Percentiles rank a stretch among this genome's conserved stretches.
These are phyloP conservation scores for Aspergillus versicolor DNA, from an alignment of 2,329 filamentous ascomycete species.

Conservation along the genomic window DNA sequence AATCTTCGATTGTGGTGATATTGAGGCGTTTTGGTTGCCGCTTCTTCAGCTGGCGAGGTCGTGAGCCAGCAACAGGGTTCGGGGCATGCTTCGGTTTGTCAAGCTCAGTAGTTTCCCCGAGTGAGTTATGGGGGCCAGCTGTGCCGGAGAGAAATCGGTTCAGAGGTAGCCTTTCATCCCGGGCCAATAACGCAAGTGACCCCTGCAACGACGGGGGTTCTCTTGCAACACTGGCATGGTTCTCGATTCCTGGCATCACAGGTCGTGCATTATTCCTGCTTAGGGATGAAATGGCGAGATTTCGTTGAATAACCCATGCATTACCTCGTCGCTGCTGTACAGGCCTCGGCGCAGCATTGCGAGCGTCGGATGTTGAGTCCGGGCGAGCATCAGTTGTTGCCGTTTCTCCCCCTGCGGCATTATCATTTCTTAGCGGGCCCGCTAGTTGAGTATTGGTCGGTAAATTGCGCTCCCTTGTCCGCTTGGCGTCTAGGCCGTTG, in stretches of 20 bases:
- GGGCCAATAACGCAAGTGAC: constrained; percentile 34
- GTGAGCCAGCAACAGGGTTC: constrained; percentile 3
- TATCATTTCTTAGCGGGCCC: constrained; percentile 5
- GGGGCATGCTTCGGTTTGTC: constrained; percentile 10
- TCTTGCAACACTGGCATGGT: constrained; percentile 11
- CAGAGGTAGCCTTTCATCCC: constrained; percentile 32
- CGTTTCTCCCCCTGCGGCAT: constrained; percentile 4
- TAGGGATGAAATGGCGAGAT: constrained; percentile 37
- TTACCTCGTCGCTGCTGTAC: constrained; percentile 23
- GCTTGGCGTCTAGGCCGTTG: constrained; percentile 4
- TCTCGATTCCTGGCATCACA: constrained; percentile 32
- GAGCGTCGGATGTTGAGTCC: constrained; percentile 2
- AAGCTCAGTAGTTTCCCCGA: not conserved
- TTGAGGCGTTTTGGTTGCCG: constrained; percentile 46
- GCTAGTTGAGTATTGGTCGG: not conserved
- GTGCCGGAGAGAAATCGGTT: constrained; percentile 36
- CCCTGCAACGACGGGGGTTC: constrained; percentile 29
- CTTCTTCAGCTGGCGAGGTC: constrained; percentile 36
- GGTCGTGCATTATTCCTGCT: constrained; percentile 35
- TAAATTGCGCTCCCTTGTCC: not conserved
- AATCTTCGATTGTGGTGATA: constrained; percentile 45
- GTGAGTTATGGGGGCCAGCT: constrained; percentile 1
- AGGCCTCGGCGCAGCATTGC: not conserved
- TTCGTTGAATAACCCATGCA: constrained; percentile 36
- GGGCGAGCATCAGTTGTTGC: not conserved